phyloP scores from a whole-genome alignment of 305 asterid genomes.

The Rubia occidens region DNA sequence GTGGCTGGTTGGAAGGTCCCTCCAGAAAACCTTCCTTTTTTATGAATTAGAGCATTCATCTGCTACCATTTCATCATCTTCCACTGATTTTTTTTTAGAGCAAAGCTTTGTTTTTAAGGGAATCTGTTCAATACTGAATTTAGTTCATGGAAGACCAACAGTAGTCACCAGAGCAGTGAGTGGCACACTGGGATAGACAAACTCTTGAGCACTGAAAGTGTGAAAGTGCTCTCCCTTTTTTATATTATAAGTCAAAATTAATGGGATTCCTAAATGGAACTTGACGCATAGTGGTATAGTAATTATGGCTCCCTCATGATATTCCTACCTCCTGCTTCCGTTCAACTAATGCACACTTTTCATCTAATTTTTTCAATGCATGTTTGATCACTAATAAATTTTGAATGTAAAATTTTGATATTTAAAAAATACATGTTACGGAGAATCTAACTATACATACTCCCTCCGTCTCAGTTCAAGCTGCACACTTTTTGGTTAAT shows the following conservation, averaged over 20 bases:
- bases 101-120: not conserved
- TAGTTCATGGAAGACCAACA: not conserved
- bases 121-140: not conserved
- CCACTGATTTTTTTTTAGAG: not conserved
- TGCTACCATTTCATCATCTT: not conserved
- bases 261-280: not conserved
- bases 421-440: too few relatives aligned
- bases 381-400: too few relatives aligned
- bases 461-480: too few relatives aligned
- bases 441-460: too few relatives aligned
- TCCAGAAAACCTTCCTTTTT: not conserved
- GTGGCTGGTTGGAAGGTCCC: not conserved
- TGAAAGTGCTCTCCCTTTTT: not conserved
- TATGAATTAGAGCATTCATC: not conserved
- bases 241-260: not conserved
- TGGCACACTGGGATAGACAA: conserved; percentile 5
- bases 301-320: not conserved
- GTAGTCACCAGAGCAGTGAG: not conserved
- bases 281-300: not conserved
- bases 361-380: too few relatives aligned
- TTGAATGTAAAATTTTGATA: too few relatives aligned
- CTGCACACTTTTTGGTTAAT: too few relatives aligned
- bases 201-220: not conserved
- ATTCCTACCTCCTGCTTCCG: too few relatives aligned
- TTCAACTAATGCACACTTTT: too few relatives aligned